A percentile compares a stretch with the other conserved stretches of the same genome.
Conservation (phyloP, 306 rosid species). For the Prunus mongolica region DNA sequence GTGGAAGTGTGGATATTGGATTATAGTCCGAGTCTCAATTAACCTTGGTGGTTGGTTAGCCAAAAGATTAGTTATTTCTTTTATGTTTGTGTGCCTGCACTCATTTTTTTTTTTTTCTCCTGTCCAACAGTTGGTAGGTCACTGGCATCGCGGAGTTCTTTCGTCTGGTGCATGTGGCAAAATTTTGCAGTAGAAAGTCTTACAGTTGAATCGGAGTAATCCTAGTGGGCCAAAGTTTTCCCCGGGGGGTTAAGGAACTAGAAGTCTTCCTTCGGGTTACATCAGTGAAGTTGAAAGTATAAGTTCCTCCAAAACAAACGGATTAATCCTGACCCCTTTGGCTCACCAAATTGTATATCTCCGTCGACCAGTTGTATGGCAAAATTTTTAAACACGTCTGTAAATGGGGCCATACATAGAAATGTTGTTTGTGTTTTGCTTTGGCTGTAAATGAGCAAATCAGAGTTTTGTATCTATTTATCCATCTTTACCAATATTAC, state of each 20-base stretch:
- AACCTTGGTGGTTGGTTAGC: background rate
- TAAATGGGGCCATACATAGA: background rate
- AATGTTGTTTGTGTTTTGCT: background rate
- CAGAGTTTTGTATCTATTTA: background rate
- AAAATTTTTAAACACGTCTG: background rate
- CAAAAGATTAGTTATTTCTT: background rate
- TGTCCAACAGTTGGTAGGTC: background rate
- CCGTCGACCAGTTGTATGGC: background rate
- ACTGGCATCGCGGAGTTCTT: background rate
- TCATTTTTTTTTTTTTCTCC: background rate
- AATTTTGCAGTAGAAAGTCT: slow-evolving; percentile 9
- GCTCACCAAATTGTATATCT: background rate
- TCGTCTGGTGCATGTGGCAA: slow-evolving; percentile 7
- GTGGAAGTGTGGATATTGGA: background rate
- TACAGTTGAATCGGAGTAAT: background rate
- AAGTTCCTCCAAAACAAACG: background rate
- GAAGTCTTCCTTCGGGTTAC: background rate
- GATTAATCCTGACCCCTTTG: background rate
- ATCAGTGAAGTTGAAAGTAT: background rate
- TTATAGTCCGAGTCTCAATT: background rate
- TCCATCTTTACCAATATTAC: background rate
- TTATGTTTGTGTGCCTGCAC: background rate
- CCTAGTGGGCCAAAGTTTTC: background rate
- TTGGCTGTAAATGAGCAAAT: background rate
- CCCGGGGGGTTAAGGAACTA: background rate